These are phyloP conservation scores for Tephrocybe sp. DNA, from an alignment of 768 basidiomycete species.

Conservation along the genomic window DNA sequence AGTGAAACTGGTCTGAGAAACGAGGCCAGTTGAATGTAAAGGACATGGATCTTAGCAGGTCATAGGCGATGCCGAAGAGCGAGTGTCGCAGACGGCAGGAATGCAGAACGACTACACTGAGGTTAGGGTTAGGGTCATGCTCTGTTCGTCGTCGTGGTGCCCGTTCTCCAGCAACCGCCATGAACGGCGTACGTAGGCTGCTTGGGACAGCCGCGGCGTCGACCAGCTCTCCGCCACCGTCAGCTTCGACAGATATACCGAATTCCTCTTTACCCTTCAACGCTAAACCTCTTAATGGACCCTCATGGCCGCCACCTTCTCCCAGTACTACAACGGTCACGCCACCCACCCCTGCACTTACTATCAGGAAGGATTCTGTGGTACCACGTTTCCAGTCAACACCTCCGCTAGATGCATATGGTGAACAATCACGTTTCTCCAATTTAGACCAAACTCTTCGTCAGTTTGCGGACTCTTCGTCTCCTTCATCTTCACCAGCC, in stretches of 20 bases:
- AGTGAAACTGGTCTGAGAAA: constrained; percentile 95
- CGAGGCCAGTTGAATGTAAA: constrained; percentile 96
- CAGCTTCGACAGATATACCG: constrained; percentile 16
- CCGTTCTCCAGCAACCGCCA: constrained; percentile 24
- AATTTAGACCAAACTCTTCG: constrained; percentile 22
- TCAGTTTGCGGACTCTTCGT: constrained; percentile 16
- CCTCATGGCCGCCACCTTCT: constrained; percentile 45
- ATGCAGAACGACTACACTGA: constrained; percentile 3
- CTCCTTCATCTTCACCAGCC: constrained; percentile 15
- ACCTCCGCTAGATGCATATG: constrained; percentile 22
- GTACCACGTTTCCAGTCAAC: constrained; percentile 25
- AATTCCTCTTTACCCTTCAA: constrained; percentile 21
- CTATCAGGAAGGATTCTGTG: constrained; percentile 51
- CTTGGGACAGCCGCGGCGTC: constrained; percentile 39
- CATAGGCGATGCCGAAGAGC: constrained; percentile 2
- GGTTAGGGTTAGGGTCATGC: constrained; percentile 20
- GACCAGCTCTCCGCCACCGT: constrained; percentile 23
- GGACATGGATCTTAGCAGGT: constrained; percentile 48
- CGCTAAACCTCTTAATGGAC: constrained; percentile 24
- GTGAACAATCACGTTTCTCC: constrained; percentile 16
- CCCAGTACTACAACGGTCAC: constrained; percentile 28
- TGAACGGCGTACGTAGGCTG: constrained; percentile 75
- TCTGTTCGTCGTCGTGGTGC: not conserved
- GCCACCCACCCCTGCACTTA: constrained; percentile 38
- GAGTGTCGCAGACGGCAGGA: constrained; percentile 1